Conservation (phyloP, 2,329 filamentous ascomycete species). For the Fusarium continuum region DNA sequence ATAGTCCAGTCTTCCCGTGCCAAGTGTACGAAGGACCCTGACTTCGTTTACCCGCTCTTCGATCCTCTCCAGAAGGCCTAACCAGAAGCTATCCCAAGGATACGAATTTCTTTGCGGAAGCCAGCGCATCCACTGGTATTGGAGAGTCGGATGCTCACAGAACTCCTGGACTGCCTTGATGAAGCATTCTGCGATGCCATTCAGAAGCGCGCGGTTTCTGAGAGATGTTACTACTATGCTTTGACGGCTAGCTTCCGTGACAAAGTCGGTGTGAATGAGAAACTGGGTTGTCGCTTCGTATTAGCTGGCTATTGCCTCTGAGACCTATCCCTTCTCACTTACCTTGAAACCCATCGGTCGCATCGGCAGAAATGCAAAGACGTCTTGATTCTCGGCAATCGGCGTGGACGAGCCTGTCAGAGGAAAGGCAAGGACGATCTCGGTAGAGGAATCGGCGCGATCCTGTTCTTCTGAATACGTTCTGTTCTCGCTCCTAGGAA, state of each 20-base stretch:
- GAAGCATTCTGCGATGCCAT: conserved; percentile 52
- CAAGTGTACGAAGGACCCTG: conserved; percentile 16
- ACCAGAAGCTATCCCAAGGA: conserved; percentile 45
- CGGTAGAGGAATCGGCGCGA: conserved; percentile 39
- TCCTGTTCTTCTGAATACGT: conserved; percentile 43
- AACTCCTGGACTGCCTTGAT: conserved; percentile 51
- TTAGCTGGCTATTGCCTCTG: no score
- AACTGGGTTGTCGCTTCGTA: conserved; percentile 45
- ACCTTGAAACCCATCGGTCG: conserved; percentile 54
- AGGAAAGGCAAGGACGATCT: conserved; percentile 59
- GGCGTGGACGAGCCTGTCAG: conserved; percentile 47
- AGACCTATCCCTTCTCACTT: no score
- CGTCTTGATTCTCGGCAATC: conserved; percentile 50
- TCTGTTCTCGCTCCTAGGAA: conserved; percentile 50
- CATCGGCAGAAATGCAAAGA: conserved; percentile 60
- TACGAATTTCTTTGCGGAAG: conserved; percentile 47
- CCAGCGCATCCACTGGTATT: conserved; percentile 57
- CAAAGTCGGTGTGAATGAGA: conserved; percentile 61
- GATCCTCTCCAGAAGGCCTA: conserved; percentile 39
- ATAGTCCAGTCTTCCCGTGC: neutral
- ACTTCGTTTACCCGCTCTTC: conserved; percentile 12
- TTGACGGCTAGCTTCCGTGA: conserved; percentile 56
- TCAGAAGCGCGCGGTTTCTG: conserved; percentile 51
- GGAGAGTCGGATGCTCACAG: conserved; percentile 49
- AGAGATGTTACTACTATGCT: conserved; percentile 51